These are phyloP conservation scores for Auricularia sp. DNA, from an alignment of 768 basidiomycete species.

Conservation along the genomic window DNA sequence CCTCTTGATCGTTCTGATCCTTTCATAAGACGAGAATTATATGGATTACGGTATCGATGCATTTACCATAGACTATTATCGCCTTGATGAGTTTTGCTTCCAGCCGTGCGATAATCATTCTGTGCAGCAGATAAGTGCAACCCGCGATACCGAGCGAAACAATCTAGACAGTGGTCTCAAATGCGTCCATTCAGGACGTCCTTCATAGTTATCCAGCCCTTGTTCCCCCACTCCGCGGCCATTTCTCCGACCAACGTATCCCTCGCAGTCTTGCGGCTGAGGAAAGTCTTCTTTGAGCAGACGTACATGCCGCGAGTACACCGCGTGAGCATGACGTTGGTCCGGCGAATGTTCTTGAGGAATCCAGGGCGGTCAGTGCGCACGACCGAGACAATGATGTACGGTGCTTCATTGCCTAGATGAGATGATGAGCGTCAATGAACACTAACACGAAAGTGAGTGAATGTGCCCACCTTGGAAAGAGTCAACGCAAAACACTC, in stretches of 20 bases:
- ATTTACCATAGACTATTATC: too few relatives aligned
- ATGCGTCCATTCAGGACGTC: too few relatives aligned
- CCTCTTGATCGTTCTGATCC: too few relatives aligned
- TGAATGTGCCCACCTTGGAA: slow-evolving; percentile 53
- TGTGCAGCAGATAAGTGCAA: too few relatives aligned
- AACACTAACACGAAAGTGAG: neutral
- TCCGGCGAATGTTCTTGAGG: slow-evolving; percentile 49
- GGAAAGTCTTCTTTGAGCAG: slow-evolving; percentile 49
- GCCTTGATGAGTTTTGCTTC: too few relatives aligned
- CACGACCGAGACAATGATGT: slow-evolving; percentile 63
- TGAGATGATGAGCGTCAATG: neutral
- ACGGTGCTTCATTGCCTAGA: slow-evolving; percentile 74
- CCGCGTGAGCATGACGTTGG: slow-evolving; percentile 83
- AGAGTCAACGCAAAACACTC: slow-evolving; percentile 66
- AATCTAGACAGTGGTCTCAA: too few relatives aligned
- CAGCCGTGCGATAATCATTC: too few relatives aligned
- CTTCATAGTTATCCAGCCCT: too few relatives aligned
- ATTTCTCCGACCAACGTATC: slow-evolving; percentile 34
- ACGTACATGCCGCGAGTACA: slow-evolving; percentile 75
- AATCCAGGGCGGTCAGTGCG: slow-evolving; percentile 59
- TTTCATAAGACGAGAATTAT: too few relatives aligned
- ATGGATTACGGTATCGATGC: too few relatives aligned
- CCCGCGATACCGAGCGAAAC: too few relatives aligned
- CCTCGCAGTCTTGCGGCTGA: slow-evolving; percentile 37
- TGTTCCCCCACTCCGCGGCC: slow-evolving; percentile 16